Base-by-base conservation (phyloP, 129 eudicot genomes). In the Mikania micrantha region DNA sequence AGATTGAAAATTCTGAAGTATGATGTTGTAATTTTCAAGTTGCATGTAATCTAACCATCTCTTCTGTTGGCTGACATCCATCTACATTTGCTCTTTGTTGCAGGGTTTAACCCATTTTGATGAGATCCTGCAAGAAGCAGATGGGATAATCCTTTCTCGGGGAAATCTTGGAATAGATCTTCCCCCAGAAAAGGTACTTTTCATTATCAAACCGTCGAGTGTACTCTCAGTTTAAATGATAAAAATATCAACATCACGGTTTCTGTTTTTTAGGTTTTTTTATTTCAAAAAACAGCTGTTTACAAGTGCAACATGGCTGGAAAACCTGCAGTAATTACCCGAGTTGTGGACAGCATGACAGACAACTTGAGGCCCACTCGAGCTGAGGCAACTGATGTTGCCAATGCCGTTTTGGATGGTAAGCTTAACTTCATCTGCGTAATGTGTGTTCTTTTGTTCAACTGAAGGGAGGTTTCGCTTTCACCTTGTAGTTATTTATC, bases 291-390 rank as follows among this genome's bases (percentile, higher is more conserved):
- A 71, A 81, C 81, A 57, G 96, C 88, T 56, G 71, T 88, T 76
- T 74, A 88, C 82, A 88, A 83, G 85, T 85, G 96, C 60, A 88
- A 88, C 74, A 81, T 85, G 83, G 92, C 96, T 56, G 96, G 96
- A 71, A 88, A 88, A 71, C 90, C 96, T 25, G 92, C 85, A 12
- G 96, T 85, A 65, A 83, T 88, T 44, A 88, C 92, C 38, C 91
- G 87, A 56, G 92, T 88, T 42, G 96, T 88, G 5, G 96, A 88
- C 83, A 88, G 89, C 68, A 88, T 88, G 96, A 88, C 96, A 2
- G 96, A 85, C 79, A 88, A 88, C 85, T 77, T 85, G 50, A 80
- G 96, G 56, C 93, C 93, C 36, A 85, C 92, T 73, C 90, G 92
- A 71, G 92, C 96, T 36, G 96, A 88, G 74, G 96, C 92, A 36